Conservation (phyloP, 208 protist genomes). For the Acanthamoeba culbertsoni region DNA sequence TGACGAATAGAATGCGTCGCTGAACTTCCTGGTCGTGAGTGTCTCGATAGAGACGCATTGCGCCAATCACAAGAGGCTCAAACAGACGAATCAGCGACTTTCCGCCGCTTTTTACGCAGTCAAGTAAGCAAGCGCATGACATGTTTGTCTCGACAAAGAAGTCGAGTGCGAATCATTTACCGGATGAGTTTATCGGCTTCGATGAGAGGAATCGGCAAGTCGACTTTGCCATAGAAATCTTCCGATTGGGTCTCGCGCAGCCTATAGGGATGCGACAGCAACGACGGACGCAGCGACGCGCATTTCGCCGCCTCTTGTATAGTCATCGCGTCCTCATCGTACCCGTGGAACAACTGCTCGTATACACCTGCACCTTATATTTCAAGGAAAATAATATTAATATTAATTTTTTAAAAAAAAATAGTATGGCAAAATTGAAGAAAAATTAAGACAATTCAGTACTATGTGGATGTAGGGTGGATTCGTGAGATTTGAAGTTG, state of each 20-base stretch:
- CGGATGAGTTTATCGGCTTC: constrained; percentile 57
- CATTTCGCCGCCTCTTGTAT: background rate
- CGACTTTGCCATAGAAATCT: constrained; percentile 13
- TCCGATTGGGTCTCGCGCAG: constrained; percentile 33
- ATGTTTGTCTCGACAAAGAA: background rate
- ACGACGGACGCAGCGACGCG: background rate
- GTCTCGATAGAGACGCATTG: constrained; percentile 25
- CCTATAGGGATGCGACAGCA: constrained; percentile 1
- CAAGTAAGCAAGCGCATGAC: background rate
- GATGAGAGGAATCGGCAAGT: constrained; percentile 37
- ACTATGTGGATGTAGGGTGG: background rate
- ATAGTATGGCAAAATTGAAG: background rate
- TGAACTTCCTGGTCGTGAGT: background rate
- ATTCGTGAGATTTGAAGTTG: background rate
- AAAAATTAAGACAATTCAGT: background rate
- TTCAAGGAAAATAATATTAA: background rate
- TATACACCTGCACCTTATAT: background rate
- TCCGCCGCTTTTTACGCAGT: background rate
- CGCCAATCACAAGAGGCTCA: constrained; percentile 39
- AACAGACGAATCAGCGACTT: constrained; percentile 46
- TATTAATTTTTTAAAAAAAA: background rate
- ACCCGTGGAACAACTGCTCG: constrained; percentile 5
- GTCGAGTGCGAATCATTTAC: background rate
- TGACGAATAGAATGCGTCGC: background rate
- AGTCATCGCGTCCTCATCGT: background rate